phyloP scores from a whole-genome alignment of 2,329 filamentous ascomycete genomes.

The Calonectria hawksworthii region DNA sequence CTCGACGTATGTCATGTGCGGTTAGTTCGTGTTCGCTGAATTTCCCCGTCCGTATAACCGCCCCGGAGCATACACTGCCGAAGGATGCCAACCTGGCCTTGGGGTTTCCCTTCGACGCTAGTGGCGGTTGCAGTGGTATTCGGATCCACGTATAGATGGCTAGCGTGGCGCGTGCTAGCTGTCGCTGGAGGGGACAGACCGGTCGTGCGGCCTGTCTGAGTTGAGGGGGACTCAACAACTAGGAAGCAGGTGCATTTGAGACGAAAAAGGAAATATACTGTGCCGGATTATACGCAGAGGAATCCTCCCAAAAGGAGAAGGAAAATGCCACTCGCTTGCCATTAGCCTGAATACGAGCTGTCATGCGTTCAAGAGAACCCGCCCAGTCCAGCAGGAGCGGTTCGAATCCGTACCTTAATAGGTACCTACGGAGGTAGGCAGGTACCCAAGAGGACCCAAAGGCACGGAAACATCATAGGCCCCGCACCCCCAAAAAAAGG shows the following conservation, averaged over 20 bases:
- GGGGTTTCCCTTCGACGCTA: background rate
- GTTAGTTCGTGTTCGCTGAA: background rate
- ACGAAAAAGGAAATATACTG: background rate
- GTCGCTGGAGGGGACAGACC: background rate
- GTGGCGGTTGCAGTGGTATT: slow-evolving; percentile 6
- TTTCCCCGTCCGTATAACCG: slow-evolving; percentile 2
- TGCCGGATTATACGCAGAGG: background rate
- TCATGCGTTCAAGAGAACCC: background rate
- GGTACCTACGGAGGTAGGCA: background rate
- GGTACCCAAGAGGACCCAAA: background rate
- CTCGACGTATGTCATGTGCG: background rate
- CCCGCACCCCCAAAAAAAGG: slow-evolving; percentile 7
- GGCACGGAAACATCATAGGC: background rate
- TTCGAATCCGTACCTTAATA: background rate
- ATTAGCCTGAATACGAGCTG: background rate
- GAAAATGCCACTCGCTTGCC: background rate
- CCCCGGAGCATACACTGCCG: slow-evolving; percentile 2
- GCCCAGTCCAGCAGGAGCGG: background rate
- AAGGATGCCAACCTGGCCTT: background rate
- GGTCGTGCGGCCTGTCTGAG: background rate
- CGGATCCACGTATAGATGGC: slow-evolving; percentile 8
- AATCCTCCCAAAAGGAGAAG: background rate
- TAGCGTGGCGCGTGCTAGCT: background rate
- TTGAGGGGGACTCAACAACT: background rate
- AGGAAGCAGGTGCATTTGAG: background rate